Evolutionary conservation across 2,329 filamentous ascomycete genomes (phyloP).

Genomic region (Elsinoe necatrix): DNA sequence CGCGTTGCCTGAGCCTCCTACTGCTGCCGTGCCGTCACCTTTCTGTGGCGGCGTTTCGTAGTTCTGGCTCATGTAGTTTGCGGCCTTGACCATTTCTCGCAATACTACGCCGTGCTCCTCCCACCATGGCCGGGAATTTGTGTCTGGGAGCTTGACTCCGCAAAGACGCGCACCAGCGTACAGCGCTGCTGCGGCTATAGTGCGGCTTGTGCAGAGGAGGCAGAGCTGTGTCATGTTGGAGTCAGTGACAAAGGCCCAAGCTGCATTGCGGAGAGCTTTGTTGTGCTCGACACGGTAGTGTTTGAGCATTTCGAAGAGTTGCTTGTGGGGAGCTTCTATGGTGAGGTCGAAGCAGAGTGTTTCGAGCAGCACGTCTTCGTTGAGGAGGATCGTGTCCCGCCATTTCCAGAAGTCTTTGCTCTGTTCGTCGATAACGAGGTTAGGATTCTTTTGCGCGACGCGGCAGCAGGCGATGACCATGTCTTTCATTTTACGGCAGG

Average conservation of each 20-base stretch:
- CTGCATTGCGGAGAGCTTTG: slow-evolving; percentile 71
- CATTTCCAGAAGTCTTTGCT: slow-evolving; percentile 98
- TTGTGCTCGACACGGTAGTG: slow-evolving; percentile 68
- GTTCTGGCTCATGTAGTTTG: slow-evolving; percentile 61
- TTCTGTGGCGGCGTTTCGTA: slow-evolving; percentile 37
- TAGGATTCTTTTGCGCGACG: slow-evolving; percentile 88
- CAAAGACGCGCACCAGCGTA: slow-evolving; percentile 78
- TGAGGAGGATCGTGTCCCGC: slow-evolving; percentile 85
- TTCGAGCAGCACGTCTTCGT: slow-evolving; percentile 89
- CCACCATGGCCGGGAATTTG: slow-evolving; percentile 82
- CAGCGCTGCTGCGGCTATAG: slow-evolving; percentile 75
- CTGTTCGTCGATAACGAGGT: slow-evolving; percentile 87
- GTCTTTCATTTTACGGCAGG: slow-evolving; percentile 90
- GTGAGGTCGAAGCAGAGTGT: slow-evolving; percentile 88
- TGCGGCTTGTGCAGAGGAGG: slow-evolving; percentile 66
- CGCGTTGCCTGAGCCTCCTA: slow-evolving; percentile 32
- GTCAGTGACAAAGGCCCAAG: slow-evolving; percentile 93
- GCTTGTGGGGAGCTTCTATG: slow-evolving; percentile 77
- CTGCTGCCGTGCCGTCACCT: slow-evolving; percentile 21
- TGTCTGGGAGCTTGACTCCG: slow-evolving; percentile 62
- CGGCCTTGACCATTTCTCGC: slow-evolving; percentile 60
- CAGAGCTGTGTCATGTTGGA: slow-evolving; percentile 77
- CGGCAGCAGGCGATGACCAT: slow-evolving; percentile 89
- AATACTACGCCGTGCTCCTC: slow-evolving; percentile 63
- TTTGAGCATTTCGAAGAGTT: slow-evolving; percentile 71